A percentile compares a stretch with the other conserved stretches of the same genome.
Conservation (phyloP, 441 rosid species). For the Bocquillonia castaneifolia region DNA sequence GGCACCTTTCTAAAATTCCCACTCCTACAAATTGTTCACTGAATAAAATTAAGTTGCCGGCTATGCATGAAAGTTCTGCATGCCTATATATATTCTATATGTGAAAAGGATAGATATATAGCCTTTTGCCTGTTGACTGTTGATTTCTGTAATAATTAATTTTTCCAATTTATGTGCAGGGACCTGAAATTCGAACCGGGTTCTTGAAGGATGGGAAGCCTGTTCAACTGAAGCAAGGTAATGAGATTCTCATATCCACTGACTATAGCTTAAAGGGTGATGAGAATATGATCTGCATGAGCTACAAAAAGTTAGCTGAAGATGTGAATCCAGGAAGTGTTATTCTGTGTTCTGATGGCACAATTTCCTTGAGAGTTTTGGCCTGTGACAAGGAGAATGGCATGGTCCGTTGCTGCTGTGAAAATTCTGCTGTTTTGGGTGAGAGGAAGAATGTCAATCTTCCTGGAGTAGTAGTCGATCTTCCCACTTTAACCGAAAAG, state of each 20-base stretch:
- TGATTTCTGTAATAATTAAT: neutral
- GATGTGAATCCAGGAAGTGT: conserved; percentile 83
- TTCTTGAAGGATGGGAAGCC: conserved; percentile 80
- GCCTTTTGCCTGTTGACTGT: neutral
- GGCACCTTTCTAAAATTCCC: no score
- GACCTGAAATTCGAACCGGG: conserved; percentile 96
- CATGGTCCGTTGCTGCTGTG: conserved; percentile 69
- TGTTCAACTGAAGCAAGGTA: conserved; percentile 64
- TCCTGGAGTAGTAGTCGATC: conserved; percentile 88
- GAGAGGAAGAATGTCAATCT: conserved; percentile 96
- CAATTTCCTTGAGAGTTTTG: conserved; percentile 67
- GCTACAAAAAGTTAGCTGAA: conserved; percentile 72
- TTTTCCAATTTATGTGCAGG: conserved; percentile 35
- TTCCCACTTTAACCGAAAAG: conserved; percentile 87
- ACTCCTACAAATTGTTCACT: neutral
- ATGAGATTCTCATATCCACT: conserved; percentile 68
- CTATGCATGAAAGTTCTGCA: neutral
- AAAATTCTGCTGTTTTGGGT: conserved; percentile 78
- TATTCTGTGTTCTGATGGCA: conserved; percentile 88
- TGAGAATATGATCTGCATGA: conserved; percentile 72
- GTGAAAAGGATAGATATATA: neutral
- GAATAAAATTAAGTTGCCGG: neutral
- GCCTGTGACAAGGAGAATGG: conserved; percentile 63
- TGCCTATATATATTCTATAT: neutral
- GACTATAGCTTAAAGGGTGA: conserved; percentile 76